Evolutionary conservation across 2,329 filamentous ascomycete genomes (phyloP).

Genomic region (Rosellinia necatrix): DNA sequence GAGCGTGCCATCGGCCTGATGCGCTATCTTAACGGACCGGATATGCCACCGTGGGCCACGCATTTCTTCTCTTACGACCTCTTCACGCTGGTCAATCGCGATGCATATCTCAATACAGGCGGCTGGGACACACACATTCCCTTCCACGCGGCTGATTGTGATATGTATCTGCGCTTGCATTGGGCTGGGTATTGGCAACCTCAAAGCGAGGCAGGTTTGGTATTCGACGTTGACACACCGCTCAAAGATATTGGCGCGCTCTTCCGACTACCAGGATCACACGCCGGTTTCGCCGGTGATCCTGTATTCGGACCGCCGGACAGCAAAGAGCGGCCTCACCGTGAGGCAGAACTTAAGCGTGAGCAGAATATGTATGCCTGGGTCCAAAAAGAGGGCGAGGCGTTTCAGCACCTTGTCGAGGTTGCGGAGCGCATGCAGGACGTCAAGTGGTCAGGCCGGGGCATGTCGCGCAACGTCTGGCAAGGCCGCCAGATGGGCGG

Average conservation of each 20-base stretch:
- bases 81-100: constrained; percentile 54
- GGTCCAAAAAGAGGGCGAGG: constrained; percentile 44
- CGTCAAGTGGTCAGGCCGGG: constrained; percentile 32
- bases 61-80: constrained; percentile 57
- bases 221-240: constrained; percentile 48
- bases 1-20: constrained; percentile 41
- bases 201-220: constrained; percentile 45
- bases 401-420: constrained; percentile 43
- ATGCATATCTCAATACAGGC: constrained; percentile 48
- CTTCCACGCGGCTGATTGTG: constrained; percentile 52
- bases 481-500: constrained; percentile 49
- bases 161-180: constrained; percentile 49
- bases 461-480: constrained; percentile 45
- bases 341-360: constrained; percentile 38
- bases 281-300: constrained; percentile 42
- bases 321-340: constrained; percentile 24
- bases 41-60: constrained; percentile 50
- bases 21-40: constrained; percentile 40
- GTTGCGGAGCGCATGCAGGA: constrained; percentile 41
- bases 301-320: constrained; percentile 35
- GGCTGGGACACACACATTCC: constrained; percentile 57
- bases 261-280: constrained; percentile 45
- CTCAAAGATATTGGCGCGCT: constrained; percentile 50
- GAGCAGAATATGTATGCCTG: constrained; percentile 37
- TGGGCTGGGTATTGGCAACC: constrained; percentile 49